Evolutionary conservation across 768 basidiomycete species (phyloP).

Genomic region (Kwoniella bestiolae): DNA sequence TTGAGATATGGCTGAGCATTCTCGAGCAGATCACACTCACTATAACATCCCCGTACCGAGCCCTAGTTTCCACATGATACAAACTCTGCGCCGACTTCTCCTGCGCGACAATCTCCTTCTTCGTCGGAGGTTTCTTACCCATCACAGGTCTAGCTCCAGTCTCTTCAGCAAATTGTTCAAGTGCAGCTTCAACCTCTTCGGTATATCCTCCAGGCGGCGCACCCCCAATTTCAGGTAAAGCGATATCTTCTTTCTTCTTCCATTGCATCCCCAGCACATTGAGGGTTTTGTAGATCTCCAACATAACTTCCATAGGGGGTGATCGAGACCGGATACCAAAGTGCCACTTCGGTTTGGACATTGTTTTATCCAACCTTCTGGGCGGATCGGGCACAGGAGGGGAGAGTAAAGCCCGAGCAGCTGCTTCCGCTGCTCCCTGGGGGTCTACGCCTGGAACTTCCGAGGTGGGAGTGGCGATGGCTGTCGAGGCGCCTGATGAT

Average conservation of each 20-base stretch:
- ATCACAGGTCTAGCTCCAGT: slow-evolving; percentile 61
- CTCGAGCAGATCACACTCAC: slow-evolving; percentile 69
- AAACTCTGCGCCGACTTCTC: slow-evolving; percentile 63
- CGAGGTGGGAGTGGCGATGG: neutral
- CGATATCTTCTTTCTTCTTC: slow-evolving; percentile 78
- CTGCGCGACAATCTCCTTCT: slow-evolving; percentile 56
- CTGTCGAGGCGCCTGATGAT: slow-evolving; percentile 11
- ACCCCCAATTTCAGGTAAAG: slow-evolving; percentile 53
- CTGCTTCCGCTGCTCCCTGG: slow-evolving; percentile 41
- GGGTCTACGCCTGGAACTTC: neutral
- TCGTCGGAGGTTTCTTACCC: slow-evolving; percentile 58
- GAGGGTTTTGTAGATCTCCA: slow-evolving; percentile 94
- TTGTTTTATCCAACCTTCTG: slow-evolving; percentile 58
- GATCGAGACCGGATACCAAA: slow-evolving; percentile 90
- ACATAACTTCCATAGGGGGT: slow-evolving; percentile 98
- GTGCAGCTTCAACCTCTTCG: slow-evolving; percentile 68
- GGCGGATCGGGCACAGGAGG: slow-evolving; percentile 57
- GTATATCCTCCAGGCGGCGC: slow-evolving; percentile 59
- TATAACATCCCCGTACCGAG: slow-evolving; percentile 86
- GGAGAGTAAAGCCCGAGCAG: slow-evolving; percentile 48
- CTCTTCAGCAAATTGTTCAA: slow-evolving; percentile 64
- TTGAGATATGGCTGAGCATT: too few relatives aligned
- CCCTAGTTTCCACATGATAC: slow-evolving; percentile 93
- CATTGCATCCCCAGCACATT: slow-evolving; percentile 93
- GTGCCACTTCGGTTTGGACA: slow-evolving; percentile 87